phyloP scores from a whole-genome alignment of 352 stramenopile species.

The Globisporangium uncinulatum region DNA sequence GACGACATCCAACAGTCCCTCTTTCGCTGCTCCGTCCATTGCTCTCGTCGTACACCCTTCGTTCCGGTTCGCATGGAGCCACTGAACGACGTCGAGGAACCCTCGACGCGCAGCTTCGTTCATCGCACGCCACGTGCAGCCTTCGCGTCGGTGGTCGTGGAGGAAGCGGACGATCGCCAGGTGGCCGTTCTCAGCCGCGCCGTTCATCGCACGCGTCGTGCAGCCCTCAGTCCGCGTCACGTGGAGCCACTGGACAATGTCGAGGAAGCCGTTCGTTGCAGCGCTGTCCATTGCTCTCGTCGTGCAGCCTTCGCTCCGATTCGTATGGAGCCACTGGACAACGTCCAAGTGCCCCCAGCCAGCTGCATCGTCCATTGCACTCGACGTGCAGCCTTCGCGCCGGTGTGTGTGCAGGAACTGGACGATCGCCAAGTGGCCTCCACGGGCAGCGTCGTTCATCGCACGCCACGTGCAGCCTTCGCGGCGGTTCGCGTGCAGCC shows the following conservation, averaged over 20 bases:
- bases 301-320: conserved; percentile 8
- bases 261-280: conserved; percentile 5
- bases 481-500: conserved; percentile 11
- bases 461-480: conserved; percentile 16
- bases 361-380: conserved; percentile 7
- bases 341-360: conserved; percentile 8
- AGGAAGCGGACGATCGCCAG: conserved; percentile 7
- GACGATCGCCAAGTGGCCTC: conserved; percentile 7
- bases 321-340: conserved; percentile 9
- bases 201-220: conserved; percentile 10
- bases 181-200: conserved; percentile 10
- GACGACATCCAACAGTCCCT: conserved; percentile 4
- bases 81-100: conserved; percentile 11
- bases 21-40: conserved; percentile 21
- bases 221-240: conserved; percentile 4
- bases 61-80: conserved; percentile 10
- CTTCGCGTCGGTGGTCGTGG: conserved; percentile 3
- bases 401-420: conserved; percentile 9
- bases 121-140: conserved; percentile 9
- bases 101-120: conserved; percentile 5
- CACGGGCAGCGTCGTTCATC: conserved; percentile 12
- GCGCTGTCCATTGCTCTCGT: conserved; percentile 7
- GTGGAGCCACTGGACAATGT: conserved; percentile 10
- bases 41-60: conserved; percentile 21
- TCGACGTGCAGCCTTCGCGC: conserved; percentile 2